Conservation (phyloP, 78 protist genomes). For the Neovahlkampfia damariscottae region DNA sequence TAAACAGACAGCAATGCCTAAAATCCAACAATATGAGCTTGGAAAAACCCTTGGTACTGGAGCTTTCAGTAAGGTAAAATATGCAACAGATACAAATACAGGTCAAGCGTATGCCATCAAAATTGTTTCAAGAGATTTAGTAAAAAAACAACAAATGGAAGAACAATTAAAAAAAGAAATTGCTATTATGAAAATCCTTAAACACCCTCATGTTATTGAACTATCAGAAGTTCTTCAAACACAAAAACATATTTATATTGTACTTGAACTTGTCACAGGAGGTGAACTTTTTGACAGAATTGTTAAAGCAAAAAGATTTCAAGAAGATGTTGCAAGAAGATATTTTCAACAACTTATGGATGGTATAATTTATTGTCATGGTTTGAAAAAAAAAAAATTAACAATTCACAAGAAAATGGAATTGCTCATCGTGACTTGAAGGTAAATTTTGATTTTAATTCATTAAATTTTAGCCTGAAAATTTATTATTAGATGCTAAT, state of each 20-base stretch:
- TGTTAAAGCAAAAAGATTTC: conserved; percentile 7
- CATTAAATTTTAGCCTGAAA: too few relatives aligned
- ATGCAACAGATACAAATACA: conserved; percentile 18
- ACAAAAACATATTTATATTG: conserved; percentile 22
- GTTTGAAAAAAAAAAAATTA: too few relatives aligned
- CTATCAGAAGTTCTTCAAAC: conserved; percentile 27
- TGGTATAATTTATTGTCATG: conserved; percentile 33
- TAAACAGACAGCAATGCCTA: not conserved
- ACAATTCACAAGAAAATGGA: too few relatives aligned
- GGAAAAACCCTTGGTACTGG: conserved; percentile 36
- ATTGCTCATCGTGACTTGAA: conserved; percentile 46
- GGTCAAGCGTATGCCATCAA: conserved; percentile 14
- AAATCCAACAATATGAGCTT: conserved; percentile 25
- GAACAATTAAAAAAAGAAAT: conserved; percentile 32
- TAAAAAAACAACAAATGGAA: conserved; percentile 26
- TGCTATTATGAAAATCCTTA: conserved; percentile 24
- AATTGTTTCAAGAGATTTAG: conserved; percentile 16
- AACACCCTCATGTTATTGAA: conserved; percentile 21
- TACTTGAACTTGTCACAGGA: conserved; percentile 36
- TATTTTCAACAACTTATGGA: conserved; percentile 22
- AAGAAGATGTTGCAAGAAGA: conserved; percentile 18
- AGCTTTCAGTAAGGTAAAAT: conserved; percentile 26
- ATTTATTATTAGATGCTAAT: conserved; percentile 40
- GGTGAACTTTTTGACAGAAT: conserved; percentile 47
- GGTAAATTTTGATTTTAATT: too few relatives aligned